These are phyloP conservation scores for Leptomonas pyrrhocoris DNA, from an alignment of 208 protist genomes.

Conservation along the genomic window DNA sequence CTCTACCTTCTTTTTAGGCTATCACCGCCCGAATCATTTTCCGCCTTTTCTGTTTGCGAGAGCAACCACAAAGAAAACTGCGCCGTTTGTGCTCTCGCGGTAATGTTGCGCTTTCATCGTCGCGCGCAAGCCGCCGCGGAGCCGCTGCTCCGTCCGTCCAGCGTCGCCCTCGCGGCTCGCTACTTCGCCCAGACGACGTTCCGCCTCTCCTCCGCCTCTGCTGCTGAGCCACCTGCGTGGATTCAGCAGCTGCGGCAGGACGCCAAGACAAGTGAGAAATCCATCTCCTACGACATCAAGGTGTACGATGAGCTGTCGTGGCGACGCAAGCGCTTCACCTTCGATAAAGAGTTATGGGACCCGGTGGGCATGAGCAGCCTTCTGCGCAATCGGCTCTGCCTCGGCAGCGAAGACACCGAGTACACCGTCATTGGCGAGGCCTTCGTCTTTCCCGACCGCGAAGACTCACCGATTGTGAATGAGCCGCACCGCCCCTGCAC, in stretches of 20 bases:
- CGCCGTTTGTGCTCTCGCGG: not conserved
- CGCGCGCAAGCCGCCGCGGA: not conserved
- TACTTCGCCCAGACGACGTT: not conserved
- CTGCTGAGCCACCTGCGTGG: slow-evolving; percentile 52
- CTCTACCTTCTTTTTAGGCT: slow-evolving; percentile 2
- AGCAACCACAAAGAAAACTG: not conserved
- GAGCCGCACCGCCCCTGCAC: slow-evolving; percentile 76
- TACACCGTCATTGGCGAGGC: slow-evolving; percentile 94
- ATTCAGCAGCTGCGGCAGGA: slow-evolving; percentile 72
- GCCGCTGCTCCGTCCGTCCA: not conserved
- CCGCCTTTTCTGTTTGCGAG: not conserved
- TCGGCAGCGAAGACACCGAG: slow-evolving; percentile 78
- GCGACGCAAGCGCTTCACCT: slow-evolving; percentile 71
- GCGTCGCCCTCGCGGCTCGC: not conserved
- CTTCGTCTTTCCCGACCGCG: slow-evolving; percentile 87
- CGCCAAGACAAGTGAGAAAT: slow-evolving; percentile 69
- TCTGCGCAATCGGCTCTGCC: slow-evolving; percentile 73
- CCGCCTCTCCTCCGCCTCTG: not conserved
- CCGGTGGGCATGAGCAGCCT: slow-evolving; percentile 84
- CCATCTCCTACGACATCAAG: slow-evolving; percentile 88
- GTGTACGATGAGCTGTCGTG: slow-evolving; percentile 88
- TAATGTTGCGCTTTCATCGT: slow-evolving; percentile 23
- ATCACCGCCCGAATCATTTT: not conserved
- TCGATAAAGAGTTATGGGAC: slow-evolving; percentile 87
- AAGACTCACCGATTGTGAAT: slow-evolving; percentile 91